Evolutionary conservation across 169 alveolate species (phyloP).

Genomic region (Cryptosporidium sp.): DNA sequence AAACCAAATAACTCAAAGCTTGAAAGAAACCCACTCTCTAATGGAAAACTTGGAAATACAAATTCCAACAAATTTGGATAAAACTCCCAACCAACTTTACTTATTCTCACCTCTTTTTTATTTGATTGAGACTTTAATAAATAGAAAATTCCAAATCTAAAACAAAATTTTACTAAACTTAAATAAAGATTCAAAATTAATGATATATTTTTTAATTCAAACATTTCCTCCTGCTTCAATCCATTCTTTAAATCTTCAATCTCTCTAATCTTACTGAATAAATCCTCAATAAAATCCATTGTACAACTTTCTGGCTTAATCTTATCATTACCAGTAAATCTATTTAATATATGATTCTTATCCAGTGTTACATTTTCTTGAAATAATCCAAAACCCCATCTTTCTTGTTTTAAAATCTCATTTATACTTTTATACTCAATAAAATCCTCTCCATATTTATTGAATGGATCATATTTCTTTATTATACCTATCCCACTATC

Average conservation of each 20-base stretch:
- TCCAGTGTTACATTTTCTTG: not conserved
- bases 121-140: not conserved
- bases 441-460: not conserved
- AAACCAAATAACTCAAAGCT: not conserved
- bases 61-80: not conserved
- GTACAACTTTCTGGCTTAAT: not conserved
- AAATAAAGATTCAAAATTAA: not conserved
- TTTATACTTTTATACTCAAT: not conserved
- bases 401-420: not conserved
- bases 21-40: not conserved
- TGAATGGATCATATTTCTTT: too few relatives aligned
- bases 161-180: not conserved
- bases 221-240: not conserved
- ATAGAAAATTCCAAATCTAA: constrained; percentile 7
- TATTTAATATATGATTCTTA: too few relatives aligned
- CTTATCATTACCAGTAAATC: not conserved
- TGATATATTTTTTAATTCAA: not conserved
- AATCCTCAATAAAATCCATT: not conserved
- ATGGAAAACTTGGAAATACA: constrained; percentile 10
- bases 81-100: not conserved
- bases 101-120: not conserved
- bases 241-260: not conserved
- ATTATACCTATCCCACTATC: not conserved
- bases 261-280: not conserved
- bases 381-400: too few relatives aligned